Conservation (phyloP, 768 basidiomycete genomes). For the Trametes sanguinea region DNA sequence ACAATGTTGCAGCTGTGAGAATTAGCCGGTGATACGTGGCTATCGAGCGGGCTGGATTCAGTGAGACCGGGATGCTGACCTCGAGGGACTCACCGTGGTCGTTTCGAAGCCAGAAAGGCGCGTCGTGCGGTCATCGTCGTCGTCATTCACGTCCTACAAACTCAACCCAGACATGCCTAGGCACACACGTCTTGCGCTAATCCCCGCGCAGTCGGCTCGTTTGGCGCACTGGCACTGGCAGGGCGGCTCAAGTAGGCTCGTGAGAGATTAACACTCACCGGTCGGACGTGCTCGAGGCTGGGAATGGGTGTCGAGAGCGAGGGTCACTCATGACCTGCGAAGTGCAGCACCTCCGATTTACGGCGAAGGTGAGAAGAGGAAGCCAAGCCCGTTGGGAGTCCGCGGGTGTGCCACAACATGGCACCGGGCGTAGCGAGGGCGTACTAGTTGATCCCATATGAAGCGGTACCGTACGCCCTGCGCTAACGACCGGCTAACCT, state of each 20-base stretch:
- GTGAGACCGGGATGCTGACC: too few species aligned
- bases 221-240: neutral
- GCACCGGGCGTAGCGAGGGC: slow-evolving; percentile 1
- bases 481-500: neutral
- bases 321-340: neutral
- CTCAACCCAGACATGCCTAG: neutral
- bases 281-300: neutral
- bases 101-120: neutral
- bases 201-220: neutral
- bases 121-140: neutral
- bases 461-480: too few species aligned
- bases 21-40: neutral
- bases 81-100: neutral
- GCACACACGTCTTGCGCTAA: neutral
- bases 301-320: neutral
- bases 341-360: slow-evolving; percentile 1
- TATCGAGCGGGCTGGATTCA: too few species aligned
- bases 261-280: neutral
- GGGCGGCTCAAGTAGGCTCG: neutral
- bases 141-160: neutral
- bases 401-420: slow-evolving; percentile 10
- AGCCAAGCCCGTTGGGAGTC: neutral
- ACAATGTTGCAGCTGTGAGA: too few species aligned
- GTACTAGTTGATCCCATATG: neutral
- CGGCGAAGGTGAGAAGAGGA: slow-evolving; percentile 16